Base-by-base conservation (phyloP, 148 eudicot genomes). In the Dianthus caryophyllus region DNA sequence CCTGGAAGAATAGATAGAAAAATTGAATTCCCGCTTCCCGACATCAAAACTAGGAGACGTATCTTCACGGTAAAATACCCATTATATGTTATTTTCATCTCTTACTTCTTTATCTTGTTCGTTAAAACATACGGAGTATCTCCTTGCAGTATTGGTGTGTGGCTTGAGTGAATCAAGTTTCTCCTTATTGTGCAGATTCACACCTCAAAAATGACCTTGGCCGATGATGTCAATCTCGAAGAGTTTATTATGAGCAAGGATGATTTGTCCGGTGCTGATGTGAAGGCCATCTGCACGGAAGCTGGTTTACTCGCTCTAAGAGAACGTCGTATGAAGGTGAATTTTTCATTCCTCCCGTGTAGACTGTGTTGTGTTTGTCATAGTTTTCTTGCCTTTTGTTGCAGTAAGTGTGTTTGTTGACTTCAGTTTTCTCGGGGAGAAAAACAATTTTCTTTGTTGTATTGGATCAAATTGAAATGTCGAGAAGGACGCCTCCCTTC, bases 231-330 rank as follows among this genome's bases (percentile, higher is more conserved):
- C 80, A 93, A 93, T 77, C 81, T 93, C 18, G 98, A 93, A 79
- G 98, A 93, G 74, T 93, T 93, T 79, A 96, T 93, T 22, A 93
- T 93, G 98, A 93, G 96, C 50, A 93, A 93, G 83, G 98, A 93
- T 78, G 98, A 93, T 77, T 88, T 93, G 51, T 93, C 98, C 73
- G 98, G 98, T 36, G 98, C 98, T 66, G 98, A 93, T 80, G 90
- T 93, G 48, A 90, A 93, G 87, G 96, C 98, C 69, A 93, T 93
- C 64, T 93, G 98, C 71, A 93, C 98, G 39, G 98, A 93, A 82
- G 95, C 98, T 69, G 98, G 98, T 54, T 82, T 93, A 74, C 95
- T 93, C 68, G 98, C 98, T 46, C 61, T 93, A 18, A 84, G 97
- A 74, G 98, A 93, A 72, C 95, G 98, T 0, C 95, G 98, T 21